Evolutionary conservation across 495 filamentous ascomycete genomes (phyloP).

Genomic region (Clohesyomyces aquaticus): DNA sequence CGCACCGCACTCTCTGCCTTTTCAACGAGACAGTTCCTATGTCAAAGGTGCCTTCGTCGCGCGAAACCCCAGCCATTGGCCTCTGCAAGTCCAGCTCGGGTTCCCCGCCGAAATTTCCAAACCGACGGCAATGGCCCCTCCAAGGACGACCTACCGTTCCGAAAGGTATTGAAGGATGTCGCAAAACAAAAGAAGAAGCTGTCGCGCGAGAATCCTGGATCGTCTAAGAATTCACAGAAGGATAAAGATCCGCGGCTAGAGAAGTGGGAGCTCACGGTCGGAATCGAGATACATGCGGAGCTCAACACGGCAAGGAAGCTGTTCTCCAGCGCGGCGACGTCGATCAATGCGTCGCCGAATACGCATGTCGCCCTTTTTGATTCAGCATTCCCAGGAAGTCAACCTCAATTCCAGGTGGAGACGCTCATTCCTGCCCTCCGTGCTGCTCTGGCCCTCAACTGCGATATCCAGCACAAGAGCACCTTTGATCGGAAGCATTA

Average conservation of each 20-base stretch:
- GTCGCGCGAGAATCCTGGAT: conserved; percentile 47
- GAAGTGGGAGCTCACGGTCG: conserved; percentile 88
- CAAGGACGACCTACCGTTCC: conserved; percentile 56
- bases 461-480: conserved; percentile 72
- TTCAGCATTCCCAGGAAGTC: conserved; percentile 83
- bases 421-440: conserved; percentile 86
- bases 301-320: conserved; percentile 84
- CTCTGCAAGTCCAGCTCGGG: background rate
- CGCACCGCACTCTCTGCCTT: conserved; percentile 6
- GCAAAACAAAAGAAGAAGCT: conserved; percentile 53
- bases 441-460: conserved; percentile 82
- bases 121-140: conserved; percentile 8
- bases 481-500: conserved; percentile 97
- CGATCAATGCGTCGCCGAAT: conserved; percentile 72
- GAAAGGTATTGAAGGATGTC: conserved; percentile 76
- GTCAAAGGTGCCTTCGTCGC: conserved; percentile 31
- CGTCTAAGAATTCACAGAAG: conserved; percentile 34
- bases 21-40: conserved; percentile 24
- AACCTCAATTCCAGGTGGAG: conserved; percentile 81
- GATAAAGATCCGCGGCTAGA: conserved; percentile 54
- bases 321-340: conserved; percentile 77
- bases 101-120: conserved; percentile 23
- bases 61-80: conserved; percentile 14
- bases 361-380: conserved; percentile 87
- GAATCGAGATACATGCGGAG: conserved; percentile 97